Evolutionary conservation across 805 yeast species (phyloP).

Genomic region (Allodekkera sacchari): DNA sequence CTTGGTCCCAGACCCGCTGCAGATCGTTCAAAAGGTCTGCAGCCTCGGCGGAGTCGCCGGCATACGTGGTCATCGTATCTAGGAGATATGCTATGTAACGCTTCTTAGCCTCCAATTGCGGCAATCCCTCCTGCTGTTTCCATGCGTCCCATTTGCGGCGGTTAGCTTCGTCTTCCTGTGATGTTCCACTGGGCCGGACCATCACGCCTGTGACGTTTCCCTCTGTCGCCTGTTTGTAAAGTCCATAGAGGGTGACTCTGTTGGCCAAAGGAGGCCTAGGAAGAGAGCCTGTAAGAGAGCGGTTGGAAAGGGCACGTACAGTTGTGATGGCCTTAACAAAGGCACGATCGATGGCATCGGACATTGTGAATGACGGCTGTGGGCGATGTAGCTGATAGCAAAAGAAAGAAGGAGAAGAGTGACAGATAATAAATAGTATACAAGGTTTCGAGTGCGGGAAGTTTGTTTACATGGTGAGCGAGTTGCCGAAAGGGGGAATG

Average conservation of each 20-base stretch:
- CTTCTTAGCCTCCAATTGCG: slow-evolving; percentile 65
- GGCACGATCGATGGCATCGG: slow-evolving; percentile 63
- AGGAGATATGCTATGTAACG: slow-evolving; percentile 59
- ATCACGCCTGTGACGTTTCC: slow-evolving; percentile 69
- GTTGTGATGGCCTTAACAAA: slow-evolving; percentile 79
- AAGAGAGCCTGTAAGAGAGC: slow-evolving; percentile 51
- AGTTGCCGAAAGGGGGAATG: no score
- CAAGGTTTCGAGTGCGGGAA: no score
- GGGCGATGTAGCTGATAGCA: not conserved
- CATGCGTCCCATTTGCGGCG: slow-evolving; percentile 81
- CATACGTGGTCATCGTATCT: slow-evolving; percentile 64
- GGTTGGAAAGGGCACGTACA: slow-evolving; percentile 60
- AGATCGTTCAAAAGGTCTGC: slow-evolving; percentile 57
- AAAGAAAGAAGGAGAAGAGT: not conserved
- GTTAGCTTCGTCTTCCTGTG: slow-evolving; percentile 58
- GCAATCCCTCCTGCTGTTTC: slow-evolving; percentile 63
- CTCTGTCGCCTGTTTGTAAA: slow-evolving; percentile 85
- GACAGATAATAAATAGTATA: slow-evolving; percentile 3
- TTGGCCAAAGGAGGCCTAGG: slow-evolving; percentile 73
- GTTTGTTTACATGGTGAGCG: no score
- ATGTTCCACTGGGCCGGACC: slow-evolving; percentile 54
- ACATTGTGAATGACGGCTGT: slow-evolving; percentile 24
- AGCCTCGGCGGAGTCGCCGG: slow-evolving; percentile 57
- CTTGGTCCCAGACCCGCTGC: slow-evolving; percentile 69
- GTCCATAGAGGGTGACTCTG: slow-evolving; percentile 64